Conservation (phyloP, 2,329 filamentous ascomycete genomes). For the Epichloe sp. region DNA sequence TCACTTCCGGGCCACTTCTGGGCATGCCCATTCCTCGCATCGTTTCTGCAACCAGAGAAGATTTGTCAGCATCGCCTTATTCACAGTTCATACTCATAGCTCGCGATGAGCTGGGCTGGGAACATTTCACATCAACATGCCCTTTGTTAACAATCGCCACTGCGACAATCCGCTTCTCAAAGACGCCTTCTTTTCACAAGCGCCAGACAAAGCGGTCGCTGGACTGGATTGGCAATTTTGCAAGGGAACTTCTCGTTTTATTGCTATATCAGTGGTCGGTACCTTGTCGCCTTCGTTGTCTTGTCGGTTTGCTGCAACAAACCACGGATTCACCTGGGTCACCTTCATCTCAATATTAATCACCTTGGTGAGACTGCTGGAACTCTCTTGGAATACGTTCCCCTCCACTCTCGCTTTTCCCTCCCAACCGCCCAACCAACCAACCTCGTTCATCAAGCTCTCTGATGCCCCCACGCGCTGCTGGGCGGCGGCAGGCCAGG, state of each 20-base stretch:
- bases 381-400: not conserved
- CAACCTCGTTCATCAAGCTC: not conserved
- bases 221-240: not conserved
- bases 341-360: not conserved
- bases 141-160: conserved; percentile 13
- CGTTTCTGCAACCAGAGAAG: not conserved
- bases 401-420: not conserved
- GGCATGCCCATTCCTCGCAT: not conserved
- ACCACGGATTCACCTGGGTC: not conserved
- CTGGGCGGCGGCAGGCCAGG: conserved; percentile 4
- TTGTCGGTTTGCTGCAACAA: not conserved
- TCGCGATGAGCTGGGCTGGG: conserved; percentile 2
- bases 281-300: not conserved
- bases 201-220: not conserved
- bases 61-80: not conserved
- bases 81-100: not conserved
- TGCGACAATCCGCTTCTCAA: conserved; percentile 5
- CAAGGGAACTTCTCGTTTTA: not conserved
- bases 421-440: not conserved
- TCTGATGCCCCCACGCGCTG: conserved; percentile 9
- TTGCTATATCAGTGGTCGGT: not conserved
- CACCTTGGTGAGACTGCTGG: not conserved
- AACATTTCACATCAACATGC: conserved; percentile 11
- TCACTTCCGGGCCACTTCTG: not conserved
- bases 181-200: not conserved